phyloP scores from a whole-genome alignment of 192 early-diverging fungal species.

The Pilobolus umbonatus region DNA sequence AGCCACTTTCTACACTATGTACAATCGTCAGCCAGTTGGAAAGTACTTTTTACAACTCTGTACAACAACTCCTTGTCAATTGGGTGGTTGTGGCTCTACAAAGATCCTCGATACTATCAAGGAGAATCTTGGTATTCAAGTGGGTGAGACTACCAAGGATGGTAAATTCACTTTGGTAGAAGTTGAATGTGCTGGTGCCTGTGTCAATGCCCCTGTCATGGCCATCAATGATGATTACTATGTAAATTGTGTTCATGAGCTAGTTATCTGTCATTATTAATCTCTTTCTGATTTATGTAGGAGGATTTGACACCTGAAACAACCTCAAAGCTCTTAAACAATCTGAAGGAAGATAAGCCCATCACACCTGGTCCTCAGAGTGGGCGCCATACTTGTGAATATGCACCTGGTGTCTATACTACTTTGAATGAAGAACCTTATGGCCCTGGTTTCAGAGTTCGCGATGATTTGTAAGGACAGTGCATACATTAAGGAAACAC shows the following conservation, averaged over 20 bases:
- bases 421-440: conserved; percentile 80
- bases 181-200: conserved; percentile 99
- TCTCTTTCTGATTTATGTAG: conserved; percentile 27
- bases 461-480: conserved; percentile 65
- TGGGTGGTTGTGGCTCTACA: conserved; percentile 93
- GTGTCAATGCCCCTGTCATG: conserved; percentile 95
- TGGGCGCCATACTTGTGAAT: conserved; percentile 88
- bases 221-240: conserved; percentile 99
- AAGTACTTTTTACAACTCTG: conserved; percentile 99
- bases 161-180: conserved; percentile 97
- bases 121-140: conserved; percentile 85
- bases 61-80: conserved; percentile 96
- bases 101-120: conserved; percentile 86
- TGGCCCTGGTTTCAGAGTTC: conserved; percentile 88
- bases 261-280: background rate
- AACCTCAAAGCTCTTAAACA: conserved; percentile 83
- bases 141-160: conserved; percentile 91
- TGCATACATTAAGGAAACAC: conserved; percentile 1
- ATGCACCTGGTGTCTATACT: conserved; percentile 67
- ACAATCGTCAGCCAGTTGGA: conserved; percentile 97
- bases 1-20: conserved; percentile 99
- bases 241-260: conserved; percentile 38
- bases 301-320: conserved; percentile 95
- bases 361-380: conserved; percentile 80
- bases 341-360: conserved; percentile 74